Evolutionary conservation across 805 yeast genomes (phyloP).

Genomic region (Metschnikowia orientalis): DNA sequence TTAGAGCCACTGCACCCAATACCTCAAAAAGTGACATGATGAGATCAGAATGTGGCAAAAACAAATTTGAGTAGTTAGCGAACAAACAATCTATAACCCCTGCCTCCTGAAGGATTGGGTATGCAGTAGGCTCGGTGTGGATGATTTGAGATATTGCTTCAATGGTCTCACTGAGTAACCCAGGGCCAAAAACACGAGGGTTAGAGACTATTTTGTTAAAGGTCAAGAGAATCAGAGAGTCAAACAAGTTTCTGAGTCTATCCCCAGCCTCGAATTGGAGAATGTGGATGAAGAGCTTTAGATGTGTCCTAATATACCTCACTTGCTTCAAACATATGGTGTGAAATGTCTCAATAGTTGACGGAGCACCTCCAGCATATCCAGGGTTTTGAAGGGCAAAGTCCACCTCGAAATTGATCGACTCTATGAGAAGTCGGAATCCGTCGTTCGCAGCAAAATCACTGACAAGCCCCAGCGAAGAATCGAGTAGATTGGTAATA

Average conservation of each 20-base stretch:
- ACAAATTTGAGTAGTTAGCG: conserved; percentile 49
- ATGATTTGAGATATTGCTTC: conserved; percentile 66
- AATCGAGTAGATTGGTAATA: conserved; percentile 43
- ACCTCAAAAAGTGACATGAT: conserved; percentile 56
- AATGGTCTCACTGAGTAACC: conserved; percentile 55
- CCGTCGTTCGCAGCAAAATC: conserved; percentile 69
- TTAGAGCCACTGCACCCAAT: conserved; percentile 78
- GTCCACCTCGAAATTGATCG: conserved; percentile 59
- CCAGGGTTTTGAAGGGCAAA: conserved; percentile 58
- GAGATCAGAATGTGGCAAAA: conserved; percentile 57
- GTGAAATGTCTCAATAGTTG: conserved; percentile 46
- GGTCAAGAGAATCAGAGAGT: conserved; percentile 67
- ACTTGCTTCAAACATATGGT: conserved; percentile 57
- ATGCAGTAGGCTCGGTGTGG: conserved; percentile 90
- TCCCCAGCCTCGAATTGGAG: conserved; percentile 78
- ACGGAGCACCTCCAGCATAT: conserved; percentile 55
- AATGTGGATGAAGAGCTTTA: conserved; percentile 60
- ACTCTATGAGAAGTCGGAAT: conserved; percentile 53
- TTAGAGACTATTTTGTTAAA: conserved; percentile 56
- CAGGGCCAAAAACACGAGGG: conserved; percentile 62
- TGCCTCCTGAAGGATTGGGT: conserved; percentile 72
- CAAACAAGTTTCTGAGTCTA: conserved; percentile 77
- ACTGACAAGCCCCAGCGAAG: conserved; percentile 47
- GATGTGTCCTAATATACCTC: conserved; percentile 42
- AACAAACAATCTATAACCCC: conserved; percentile 63